phyloP scores from a whole-genome alignment of 129 eudicot species.

The Silybum marianum region DNA sequence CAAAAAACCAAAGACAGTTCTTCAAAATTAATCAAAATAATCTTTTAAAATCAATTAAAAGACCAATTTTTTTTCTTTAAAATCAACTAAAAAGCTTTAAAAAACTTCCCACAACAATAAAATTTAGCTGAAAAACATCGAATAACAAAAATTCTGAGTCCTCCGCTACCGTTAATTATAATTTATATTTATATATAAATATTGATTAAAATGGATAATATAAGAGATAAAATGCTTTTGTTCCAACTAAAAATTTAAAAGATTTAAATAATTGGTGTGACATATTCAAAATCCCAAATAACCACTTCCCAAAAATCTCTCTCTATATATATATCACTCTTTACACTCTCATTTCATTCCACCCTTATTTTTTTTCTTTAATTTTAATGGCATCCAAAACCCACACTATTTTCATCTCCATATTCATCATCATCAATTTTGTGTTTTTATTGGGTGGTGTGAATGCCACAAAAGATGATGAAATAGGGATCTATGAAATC shows the following conservation, averaged over 20 bases:
- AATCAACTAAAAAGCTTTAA: too few relatives aligned
- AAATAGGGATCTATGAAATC: slow-evolving; percentile 53
- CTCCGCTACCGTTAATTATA: too few relatives aligned
- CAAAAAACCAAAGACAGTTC: background rate
- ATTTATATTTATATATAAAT: too few relatives aligned
- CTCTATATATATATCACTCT: slow-evolving; percentile 20
- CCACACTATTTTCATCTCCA: slow-evolving; percentile 27
- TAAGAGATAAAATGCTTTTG: background rate
- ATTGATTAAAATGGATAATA: background rate
- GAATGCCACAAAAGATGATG: slow-evolving; percentile 29
- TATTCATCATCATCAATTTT: slow-evolving; percentile 6
- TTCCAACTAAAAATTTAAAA: background rate
- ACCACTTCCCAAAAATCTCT: slow-evolving; percentile 24
- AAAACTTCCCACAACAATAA: too few relatives aligned
- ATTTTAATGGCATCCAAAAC: slow-evolving; percentile 26
- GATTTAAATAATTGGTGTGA: background rate
- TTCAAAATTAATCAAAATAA: too few relatives aligned
- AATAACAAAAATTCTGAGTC: too few relatives aligned
- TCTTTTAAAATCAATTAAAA: too few relatives aligned
- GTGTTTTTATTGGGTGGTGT: slow-evolving; percentile 28
- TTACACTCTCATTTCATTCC: slow-evolving; percentile 10
- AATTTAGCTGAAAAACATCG: too few relatives aligned
- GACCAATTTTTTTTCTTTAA: too few relatives aligned
- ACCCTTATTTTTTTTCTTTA: background rate
- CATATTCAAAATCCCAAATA: slow-evolving; percentile 12